Conservation (phyloP, 2,329 filamentous ascomycete genomes). For the Sclerotinia minor region DNA sequence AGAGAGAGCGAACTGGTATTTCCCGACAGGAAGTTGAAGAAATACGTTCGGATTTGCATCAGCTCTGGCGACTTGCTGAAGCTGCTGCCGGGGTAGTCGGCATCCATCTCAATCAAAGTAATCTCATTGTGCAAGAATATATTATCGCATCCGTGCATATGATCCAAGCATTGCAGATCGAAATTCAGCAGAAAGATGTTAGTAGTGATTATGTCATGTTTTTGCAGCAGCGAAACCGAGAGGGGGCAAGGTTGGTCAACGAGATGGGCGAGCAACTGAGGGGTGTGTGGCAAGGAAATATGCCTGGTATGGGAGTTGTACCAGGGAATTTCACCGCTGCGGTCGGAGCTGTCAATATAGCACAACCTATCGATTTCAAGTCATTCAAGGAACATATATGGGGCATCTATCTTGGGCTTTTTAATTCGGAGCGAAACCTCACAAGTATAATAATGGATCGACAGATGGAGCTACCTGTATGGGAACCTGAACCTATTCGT, state of each 20-base stretch:
- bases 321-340: neutral
- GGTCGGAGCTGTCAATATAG: constrained; percentile 3
- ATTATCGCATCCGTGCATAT: constrained; percentile 9
- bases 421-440: constrained; percentile 20
- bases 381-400: constrained; percentile 19
- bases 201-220: constrained; percentile 25
- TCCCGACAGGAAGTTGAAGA: constrained; percentile 5
- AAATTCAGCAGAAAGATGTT: constrained; percentile 19
- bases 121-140: constrained; percentile 15
- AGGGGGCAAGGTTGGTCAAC: constrained; percentile 15
- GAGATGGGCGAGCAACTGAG: constrained; percentile 20
- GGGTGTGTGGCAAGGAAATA: constrained; percentile 1
- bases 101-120: constrained; percentile 1
- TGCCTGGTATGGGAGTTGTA: constrained; percentile 4
- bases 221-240: constrained; percentile 21
- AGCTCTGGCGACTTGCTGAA: constrained; percentile 15
- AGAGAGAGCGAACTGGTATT: neutral
- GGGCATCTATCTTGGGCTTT: constrained; percentile 20
- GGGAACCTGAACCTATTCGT: constrained; percentile 6
- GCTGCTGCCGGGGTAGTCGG: constrained; percentile 17
- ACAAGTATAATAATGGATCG: constrained; percentile 15
- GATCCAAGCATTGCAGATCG: constrained; percentile 7
- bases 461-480: constrained; percentile 8
- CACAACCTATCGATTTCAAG: constrained; percentile 10
- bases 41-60: constrained; percentile 8